phyloP scores from a whole-genome alignment of 257 asterid species.

The Nicotiana paniculata region DNA sequence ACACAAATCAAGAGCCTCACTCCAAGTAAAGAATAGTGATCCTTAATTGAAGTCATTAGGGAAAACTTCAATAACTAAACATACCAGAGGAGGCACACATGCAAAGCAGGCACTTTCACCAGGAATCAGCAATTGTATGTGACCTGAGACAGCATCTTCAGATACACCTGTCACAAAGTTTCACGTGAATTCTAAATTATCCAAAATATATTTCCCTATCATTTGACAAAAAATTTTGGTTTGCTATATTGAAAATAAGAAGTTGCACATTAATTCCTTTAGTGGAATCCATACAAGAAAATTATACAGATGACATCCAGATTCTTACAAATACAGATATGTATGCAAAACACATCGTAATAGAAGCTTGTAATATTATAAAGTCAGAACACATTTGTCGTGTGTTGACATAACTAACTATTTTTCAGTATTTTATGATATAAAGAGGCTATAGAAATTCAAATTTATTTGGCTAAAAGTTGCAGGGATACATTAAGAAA shows the following conservation, averaged over 20 bases:
- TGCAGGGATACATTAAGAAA: too few species aligned
- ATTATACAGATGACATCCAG: too few species aligned
- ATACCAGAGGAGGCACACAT: constrained; percentile 98
- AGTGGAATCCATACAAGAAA: not conserved
- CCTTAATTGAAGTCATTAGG: not conserved
- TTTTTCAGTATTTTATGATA: too few species aligned
- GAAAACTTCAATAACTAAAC: constrained; percentile 8
- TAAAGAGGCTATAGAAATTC: too few species aligned
- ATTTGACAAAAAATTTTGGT: not conserved
- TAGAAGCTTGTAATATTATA: too few species aligned
- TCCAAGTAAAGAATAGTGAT: not conserved
- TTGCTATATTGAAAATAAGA: not conserved
- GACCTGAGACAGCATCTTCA: constrained; percentile 98
- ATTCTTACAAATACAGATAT: too few species aligned
- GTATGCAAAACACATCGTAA: too few species aligned
- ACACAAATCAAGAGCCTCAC: not conserved
- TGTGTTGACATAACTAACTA: too few species aligned
- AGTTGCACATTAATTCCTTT: not conserved
- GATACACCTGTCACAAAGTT: constrained; percentile 66
- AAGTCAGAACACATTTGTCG: too few species aligned
- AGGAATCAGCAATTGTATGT: constrained; percentile 87
- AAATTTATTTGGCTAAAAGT: too few species aligned
- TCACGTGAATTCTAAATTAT: not conserved
- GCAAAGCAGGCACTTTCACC: constrained; percentile 99
- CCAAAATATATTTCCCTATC: not conserved